phyloP scores from a whole-genome alignment of 140 eudicot species.

The Ambrosia hybrid region DNA sequence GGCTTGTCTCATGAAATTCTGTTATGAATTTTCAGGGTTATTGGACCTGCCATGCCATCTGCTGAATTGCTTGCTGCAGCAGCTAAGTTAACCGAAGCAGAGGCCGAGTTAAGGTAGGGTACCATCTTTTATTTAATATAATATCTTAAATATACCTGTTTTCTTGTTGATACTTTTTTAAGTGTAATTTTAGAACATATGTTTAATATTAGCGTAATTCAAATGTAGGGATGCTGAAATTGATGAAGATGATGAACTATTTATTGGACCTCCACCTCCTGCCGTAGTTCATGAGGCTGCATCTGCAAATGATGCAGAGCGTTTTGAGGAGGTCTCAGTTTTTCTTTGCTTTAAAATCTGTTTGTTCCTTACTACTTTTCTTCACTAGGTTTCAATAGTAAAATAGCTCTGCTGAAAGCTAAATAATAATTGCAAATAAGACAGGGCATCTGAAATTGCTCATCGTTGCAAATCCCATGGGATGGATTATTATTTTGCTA shows the following conservation, averaged over 20 bases:
- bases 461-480: not conserved
- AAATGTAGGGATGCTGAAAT: slow-evolving; percentile 77
- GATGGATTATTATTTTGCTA: not conserved
- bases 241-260: slow-evolving; percentile 58
- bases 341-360: slow-evolving; percentile 3
- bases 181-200: slow-evolving; percentile 3
- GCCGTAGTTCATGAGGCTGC: slow-evolving; percentile 90
- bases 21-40: slow-evolving; percentile 50
- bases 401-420: not conserved
- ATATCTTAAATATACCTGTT: slow-evolving; percentile 4
- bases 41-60: slow-evolving; percentile 99
- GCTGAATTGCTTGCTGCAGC: slow-evolving; percentile 99
- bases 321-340: slow-evolving; percentile 85
- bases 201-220: slow-evolving; percentile 17
- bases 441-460: too few relatives aligned
- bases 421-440: slow-evolving; percentile 7
- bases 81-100: slow-evolving; percentile 94
- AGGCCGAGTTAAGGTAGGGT: slow-evolving; percentile 86
- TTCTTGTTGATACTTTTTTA: not conserved
- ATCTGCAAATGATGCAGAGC: slow-evolving; percentile 96
- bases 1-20: slow-evolving; percentile 17
- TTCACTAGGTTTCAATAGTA: not conserved
- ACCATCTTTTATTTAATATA: not conserved
- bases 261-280: slow-evolving; percentile 99
- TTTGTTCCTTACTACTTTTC: slow-evolving; percentile 16